Evolutionary conservation across 345 rosid species (phyloP), one percentile per base, ranked within the genome.

Genomic region (Excoecaria cochinchinensis): DNA sequence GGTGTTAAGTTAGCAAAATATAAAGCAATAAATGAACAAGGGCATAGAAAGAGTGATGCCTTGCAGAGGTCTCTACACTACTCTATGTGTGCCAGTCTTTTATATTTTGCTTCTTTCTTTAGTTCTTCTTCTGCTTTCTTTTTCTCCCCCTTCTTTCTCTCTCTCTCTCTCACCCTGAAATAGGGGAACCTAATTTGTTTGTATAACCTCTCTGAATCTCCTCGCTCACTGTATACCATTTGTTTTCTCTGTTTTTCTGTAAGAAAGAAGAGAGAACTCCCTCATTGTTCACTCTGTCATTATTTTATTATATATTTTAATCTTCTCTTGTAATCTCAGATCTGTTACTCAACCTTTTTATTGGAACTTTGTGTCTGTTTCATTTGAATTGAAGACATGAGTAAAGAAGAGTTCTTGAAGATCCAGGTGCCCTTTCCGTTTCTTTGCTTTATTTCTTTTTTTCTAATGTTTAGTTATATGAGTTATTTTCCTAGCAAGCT

Each of bases 331-430:
- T 21, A 25, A 19, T 76, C 62, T 82, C 87, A 87, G 94, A 90
- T 90, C 91, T 80, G 74, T 75, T 40, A 57, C 77, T 42, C 50
- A 56, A 52, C n/a, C 51, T 66, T 56, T 13, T 24, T 55, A 2
- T 74, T 75, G 65, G 66, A 38, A 21, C 70, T 38, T 66, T 76
- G 76, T 73, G 70, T 71, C 82, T 82, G 77, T 77, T 71, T 25
- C 74, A 36, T 82, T 73, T 64, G 74, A 76, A 46, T 40, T 6
- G 25, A 51, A 77, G 52, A 24, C 48, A 94, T 92, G 98, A 94
- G 97, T 88, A 94, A 92, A 87, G 98, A 94, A 79, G 98, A 94
- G 95, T 83, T 94, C 80, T 85, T 94, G 92, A 94, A 91, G 90
- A 90, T 92, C 86, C 93, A 94, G 95, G 98, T 92, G 80, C 72